Conservation (phyloP, 768 basidiomycete species). For the Agaricus subrufescens region DNA sequence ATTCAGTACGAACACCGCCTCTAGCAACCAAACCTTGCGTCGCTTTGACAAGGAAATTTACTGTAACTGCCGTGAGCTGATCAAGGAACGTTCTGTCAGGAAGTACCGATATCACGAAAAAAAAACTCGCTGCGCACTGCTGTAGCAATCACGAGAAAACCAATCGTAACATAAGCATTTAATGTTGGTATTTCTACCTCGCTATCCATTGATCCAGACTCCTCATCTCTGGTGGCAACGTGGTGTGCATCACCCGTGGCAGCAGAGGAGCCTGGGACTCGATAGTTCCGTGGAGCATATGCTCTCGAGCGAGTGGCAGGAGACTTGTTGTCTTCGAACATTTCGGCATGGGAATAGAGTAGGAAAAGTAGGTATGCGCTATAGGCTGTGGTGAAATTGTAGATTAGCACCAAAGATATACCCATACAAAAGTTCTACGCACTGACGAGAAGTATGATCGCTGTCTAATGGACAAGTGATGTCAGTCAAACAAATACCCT, state of each 20-base stretch:
- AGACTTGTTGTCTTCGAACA: slow-evolving; percentile 52
- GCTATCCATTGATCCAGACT: slow-evolving; percentile 24
- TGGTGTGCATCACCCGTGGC: not conserved
- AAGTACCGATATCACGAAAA: slow-evolving; percentile 16
- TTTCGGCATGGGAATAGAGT: slow-evolving; percentile 64
- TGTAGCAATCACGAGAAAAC: slow-evolving; percentile 54
- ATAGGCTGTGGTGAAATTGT: slow-evolving; percentile 57
- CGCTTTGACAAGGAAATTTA: slow-evolving; percentile 74
- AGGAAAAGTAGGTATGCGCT: slow-evolving; percentile 75
- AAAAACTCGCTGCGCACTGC: slow-evolving; percentile 42
- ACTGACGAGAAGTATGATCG: slow-evolving; percentile 78
- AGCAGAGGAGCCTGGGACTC: too few species aligned
- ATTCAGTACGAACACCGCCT: slow-evolving; percentile 66
- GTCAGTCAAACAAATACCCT: not conserved
- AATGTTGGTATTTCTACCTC: slow-evolving; percentile 49
- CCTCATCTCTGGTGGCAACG: not conserved
- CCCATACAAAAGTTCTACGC: slow-evolving; percentile 15
- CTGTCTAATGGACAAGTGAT: slow-evolving; percentile 37
- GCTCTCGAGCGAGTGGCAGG: slow-evolving; percentile 28
- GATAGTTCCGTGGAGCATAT: slow-evolving; percentile 29
- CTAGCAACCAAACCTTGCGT: slow-evolving; percentile 65
- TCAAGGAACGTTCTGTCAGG: slow-evolving; percentile 18
- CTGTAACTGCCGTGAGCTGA: slow-evolving; percentile 58
- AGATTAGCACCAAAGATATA: not conserved
- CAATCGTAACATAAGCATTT: slow-evolving; percentile 48